Conservation (phyloP, 345 rosid species). For the Gossypium mustelinum region DNA sequence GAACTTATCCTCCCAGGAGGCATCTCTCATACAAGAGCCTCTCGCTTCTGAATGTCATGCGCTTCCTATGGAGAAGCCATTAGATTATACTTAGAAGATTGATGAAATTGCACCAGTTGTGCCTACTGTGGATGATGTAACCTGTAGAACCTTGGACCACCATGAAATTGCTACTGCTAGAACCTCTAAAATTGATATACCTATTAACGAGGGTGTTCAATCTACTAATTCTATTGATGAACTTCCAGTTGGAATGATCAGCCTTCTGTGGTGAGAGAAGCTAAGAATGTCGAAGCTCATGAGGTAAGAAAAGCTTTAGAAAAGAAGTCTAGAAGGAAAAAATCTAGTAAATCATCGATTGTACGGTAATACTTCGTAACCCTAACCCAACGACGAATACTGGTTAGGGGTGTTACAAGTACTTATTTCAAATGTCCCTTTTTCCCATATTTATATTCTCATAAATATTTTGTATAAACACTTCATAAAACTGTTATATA, state of each 20-base stretch:
- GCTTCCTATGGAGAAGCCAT: constrained; percentile 26
- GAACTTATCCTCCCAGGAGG: constrained; percentile 26
- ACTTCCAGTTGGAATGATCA: constrained; percentile 32
- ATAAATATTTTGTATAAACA: too few species aligned
- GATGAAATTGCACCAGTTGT: constrained; percentile 25
- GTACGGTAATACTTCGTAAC: too few species aligned
- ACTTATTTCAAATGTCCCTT: too few species aligned
- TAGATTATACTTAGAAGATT: constrained; percentile 25
- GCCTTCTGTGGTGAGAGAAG: constrained; percentile 32
- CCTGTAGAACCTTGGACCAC: constrained; percentile 22
- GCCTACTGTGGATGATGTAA: constrained; percentile 11
- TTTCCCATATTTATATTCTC: too few species aligned
- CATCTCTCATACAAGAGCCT: constrained; percentile 30
- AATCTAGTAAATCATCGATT: constrained; percentile 37
- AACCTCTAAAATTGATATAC: constrained; percentile 31
- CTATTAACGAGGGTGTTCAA: constrained; percentile 25
- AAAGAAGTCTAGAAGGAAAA: constrained; percentile 84
- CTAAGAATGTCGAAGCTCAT: constrained; percentile 43
- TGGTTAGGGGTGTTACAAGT: too few species aligned
- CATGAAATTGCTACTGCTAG: constrained; percentile 24
- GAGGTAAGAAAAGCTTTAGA: constrained; percentile 63
- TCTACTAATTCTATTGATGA: constrained; percentile 22
- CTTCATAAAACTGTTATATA: too few species aligned
- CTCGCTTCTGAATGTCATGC: constrained; percentile 28
- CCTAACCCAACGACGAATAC: too few species aligned